A percentile compares a stretch with the other conserved stretches of the same genome.
Evolutionary conservation across 805 yeast genomes (phyloP).

Genomic region (Nakazawaea pomicola): DNA sequence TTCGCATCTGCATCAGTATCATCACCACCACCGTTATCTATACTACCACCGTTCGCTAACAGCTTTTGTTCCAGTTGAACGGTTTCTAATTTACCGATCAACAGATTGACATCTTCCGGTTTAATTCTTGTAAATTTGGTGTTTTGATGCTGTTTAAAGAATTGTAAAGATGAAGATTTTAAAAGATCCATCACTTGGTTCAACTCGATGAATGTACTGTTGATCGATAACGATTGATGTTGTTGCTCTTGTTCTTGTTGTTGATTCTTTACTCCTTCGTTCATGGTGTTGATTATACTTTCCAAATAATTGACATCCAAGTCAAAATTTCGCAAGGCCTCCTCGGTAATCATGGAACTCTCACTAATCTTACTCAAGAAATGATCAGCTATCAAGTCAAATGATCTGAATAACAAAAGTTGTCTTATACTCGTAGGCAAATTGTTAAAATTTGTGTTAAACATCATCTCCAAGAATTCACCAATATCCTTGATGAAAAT

Average conservation of each 20-base stretch:
- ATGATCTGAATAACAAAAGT: slow-evolving; percentile 77
- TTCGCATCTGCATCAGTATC: slow-evolving; percentile 4
- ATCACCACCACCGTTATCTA: not conserved
- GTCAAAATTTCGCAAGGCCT: slow-evolving; percentile 68
- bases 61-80: slow-evolving; percentile 15
- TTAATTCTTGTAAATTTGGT: slow-evolving; percentile 69
- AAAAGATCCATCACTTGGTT: slow-evolving; percentile 76
- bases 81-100: slow-evolving; percentile 50
- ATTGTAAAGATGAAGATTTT: slow-evolving; percentile 57
- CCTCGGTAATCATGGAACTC: slow-evolving; percentile 53
- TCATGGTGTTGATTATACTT: slow-evolving; percentile 37
- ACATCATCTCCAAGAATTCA: slow-evolving; percentile 76
- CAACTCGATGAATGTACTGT: slow-evolving; percentile 71
- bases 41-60: not conserved
- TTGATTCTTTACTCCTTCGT: slow-evolving; percentile 18
- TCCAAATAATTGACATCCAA: slow-evolving; percentile 78
- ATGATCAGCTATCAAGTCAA: slow-evolving; percentile 75
- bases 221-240: slow-evolving; percentile 40
- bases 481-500: slow-evolving; percentile 79
- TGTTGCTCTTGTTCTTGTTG: too few relatives aligned
- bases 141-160: slow-evolving; percentile 49
- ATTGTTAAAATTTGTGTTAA: slow-evolving; percentile 76
- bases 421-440: slow-evolving; percentile 76
- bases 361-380: slow-evolving; percentile 56
- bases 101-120: slow-evolving; percentile 61